These are phyloP conservation scores for Ganoderma meredithae DNA, from an alignment of 1,284 basidiomycete species.

Conservation along the genomic window DNA sequence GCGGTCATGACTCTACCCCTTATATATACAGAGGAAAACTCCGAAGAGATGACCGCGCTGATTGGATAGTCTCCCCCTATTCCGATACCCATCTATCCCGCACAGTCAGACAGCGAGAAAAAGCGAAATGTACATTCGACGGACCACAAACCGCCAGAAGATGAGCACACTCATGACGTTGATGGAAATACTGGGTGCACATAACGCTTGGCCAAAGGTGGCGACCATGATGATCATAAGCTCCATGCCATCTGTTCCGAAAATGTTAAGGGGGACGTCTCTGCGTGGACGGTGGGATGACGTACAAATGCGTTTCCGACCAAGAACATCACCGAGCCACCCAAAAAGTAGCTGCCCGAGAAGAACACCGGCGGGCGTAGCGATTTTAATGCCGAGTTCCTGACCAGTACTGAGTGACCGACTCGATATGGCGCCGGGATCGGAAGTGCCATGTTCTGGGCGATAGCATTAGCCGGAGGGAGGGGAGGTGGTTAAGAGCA, in stretches of 20 bases:
- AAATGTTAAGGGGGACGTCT: constrained; percentile 36
- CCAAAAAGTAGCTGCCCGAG: constrained; percentile 72
- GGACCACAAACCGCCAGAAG: constrained; percentile 70
- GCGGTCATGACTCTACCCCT: constrained; percentile 79
- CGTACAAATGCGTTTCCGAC: constrained; percentile 77
- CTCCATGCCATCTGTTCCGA: constrained; percentile 70
- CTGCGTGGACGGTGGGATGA: constrained; percentile 22
- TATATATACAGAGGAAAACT: constrained; percentile 79
- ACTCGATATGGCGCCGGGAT: constrained; percentile 11
- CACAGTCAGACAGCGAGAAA: constrained; percentile 13
- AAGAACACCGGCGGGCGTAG: constrained; percentile 58
- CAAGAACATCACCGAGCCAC: constrained; percentile 74
- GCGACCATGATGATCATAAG: constrained; percentile 75
- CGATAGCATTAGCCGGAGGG: background rate
- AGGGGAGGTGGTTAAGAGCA: background rate
- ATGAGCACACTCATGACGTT: constrained; percentile 77
- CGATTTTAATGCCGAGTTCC: constrained; percentile 72
- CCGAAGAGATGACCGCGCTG: constrained; percentile 72
- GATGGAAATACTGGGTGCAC: constrained; percentile 66
- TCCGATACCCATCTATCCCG: constrained; percentile 66
- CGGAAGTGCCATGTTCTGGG: constrained; percentile 2
- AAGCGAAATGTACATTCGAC: constrained; percentile 29
- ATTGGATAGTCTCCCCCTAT: constrained; percentile 80
- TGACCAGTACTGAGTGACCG: constrained; percentile 56
- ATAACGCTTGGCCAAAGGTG: constrained; percentile 68